Conservation (phyloP, 495 filamentous ascomycete species). For the Lasiosphaeria hispida region DNA sequence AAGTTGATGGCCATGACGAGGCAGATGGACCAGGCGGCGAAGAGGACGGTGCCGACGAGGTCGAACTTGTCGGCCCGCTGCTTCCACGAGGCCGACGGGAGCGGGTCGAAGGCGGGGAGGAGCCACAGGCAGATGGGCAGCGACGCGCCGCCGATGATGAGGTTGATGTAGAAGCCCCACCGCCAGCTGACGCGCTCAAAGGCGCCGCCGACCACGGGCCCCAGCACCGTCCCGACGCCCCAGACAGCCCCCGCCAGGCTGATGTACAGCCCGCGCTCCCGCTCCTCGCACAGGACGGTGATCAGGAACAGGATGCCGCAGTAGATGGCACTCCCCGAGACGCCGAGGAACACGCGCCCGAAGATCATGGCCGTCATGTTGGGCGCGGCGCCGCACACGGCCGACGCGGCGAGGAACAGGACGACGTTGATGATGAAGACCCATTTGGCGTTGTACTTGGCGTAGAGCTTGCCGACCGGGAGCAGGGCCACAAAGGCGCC, state of each 20-base stretch:
- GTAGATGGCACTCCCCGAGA: conserved; percentile 54
- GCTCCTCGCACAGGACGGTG: conserved; percentile 39
- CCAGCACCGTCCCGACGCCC: conserved; percentile 54
- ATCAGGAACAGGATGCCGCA: conserved; percentile 43
- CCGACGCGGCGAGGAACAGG: conserved; percentile 52
- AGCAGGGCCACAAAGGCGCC: conserved; percentile 45
- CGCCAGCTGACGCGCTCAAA: conserved; percentile 56
- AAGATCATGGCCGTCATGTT: conserved; percentile 39
- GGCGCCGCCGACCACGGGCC: conserved; percentile 62
- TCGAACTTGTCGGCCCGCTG: conserved; percentile 28
- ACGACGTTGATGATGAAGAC: conserved; percentile 48
- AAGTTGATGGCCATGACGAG: conserved; percentile 54
- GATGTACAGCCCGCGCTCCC: conserved; percentile 50
- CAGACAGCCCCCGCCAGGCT: conserved; percentile 42
- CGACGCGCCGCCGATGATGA: conserved; percentile 52
- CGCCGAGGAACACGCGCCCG: conserved; percentile 45
- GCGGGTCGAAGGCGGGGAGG: conserved; percentile 44
- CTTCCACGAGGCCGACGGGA: conserved; percentile 35
- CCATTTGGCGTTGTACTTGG: conserved; percentile 53
- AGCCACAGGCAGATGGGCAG: conserved; percentile 57
- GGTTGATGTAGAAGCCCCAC: conserved; percentile 72
- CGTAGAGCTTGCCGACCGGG: conserved; percentile 40
- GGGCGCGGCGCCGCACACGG: conserved; percentile 44
- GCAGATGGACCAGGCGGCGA: conserved; percentile 36
- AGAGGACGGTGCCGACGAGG: conserved; percentile 38